Evolutionary conservation across 2,329 filamentous ascomycete genomes (phyloP).

Genomic region (Torrubiellomyces zombiae): DNA sequence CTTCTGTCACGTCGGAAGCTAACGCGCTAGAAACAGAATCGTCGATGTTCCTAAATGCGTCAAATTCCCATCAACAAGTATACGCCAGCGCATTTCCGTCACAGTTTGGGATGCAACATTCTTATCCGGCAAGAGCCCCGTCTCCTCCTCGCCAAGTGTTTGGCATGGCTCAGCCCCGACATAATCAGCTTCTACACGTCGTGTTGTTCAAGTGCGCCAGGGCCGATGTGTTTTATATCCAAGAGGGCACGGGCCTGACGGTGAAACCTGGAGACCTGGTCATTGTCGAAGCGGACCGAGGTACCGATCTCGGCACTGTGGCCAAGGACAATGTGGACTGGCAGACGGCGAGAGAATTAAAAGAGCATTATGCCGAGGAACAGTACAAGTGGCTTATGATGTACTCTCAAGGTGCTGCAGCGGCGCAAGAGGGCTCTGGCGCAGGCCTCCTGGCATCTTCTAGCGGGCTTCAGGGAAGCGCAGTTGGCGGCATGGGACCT

Average conservation of each 20-base stretch:
- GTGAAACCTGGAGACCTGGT: constrained; percentile 87
- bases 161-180: constrained; percentile 40
- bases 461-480: constrained; percentile 48
- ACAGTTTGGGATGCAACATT: constrained; percentile 26
- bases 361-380: constrained; percentile 83
- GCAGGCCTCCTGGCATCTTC: constrained; percentile 47
- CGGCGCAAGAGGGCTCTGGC: constrained; percentile 41
- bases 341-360: constrained; percentile 72
- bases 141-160: constrained; percentile 49
- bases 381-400: constrained; percentile 99
- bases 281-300: constrained; percentile 92
- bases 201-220: constrained; percentile 94
- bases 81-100: constrained; percentile 26
- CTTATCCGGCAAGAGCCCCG: constrained; percentile 32
- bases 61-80: constrained; percentile 11
- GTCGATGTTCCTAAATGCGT: constrained; percentile 11
- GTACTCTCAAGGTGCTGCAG: constrained; percentile 70
- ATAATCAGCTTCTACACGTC: constrained; percentile 63
- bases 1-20: too few species aligned
- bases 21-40: constrained; percentile 5
- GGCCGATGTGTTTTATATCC: constrained; percentile 92
- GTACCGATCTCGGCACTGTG: constrained; percentile 87
- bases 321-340: constrained; percentile 76
- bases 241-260: constrained; percentile 82
- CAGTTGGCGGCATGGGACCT: constrained; percentile 64